Base-by-base conservation (phyloP, 2,329 filamentous ascomycete genomes). In the Fusarium falciforme region DNA sequence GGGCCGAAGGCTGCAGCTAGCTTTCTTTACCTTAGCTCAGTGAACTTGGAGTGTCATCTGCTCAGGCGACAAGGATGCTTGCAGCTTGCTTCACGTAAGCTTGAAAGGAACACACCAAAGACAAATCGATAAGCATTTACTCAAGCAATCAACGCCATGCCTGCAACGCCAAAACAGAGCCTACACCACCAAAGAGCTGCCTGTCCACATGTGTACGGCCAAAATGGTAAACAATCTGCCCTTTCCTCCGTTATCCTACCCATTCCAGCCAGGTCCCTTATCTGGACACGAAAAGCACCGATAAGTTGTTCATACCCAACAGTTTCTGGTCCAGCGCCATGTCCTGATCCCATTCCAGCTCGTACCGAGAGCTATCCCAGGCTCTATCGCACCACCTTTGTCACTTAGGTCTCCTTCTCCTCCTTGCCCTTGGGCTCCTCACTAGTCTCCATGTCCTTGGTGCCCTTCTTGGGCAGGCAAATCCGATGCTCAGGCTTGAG, bases 401-500 rank as follows among this genome's bases (percentile, higher is more conserved):
- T 52, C 14, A 2, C 27, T 54, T 54, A 54, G 27, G 49, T n/a
- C 49, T 31, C n/a, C 6, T 31, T 54, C 17, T 29, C 27, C 11
- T 20, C 27, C 49, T 54, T 54, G 9, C 31, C 35, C 3, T 61
- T 35, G 31, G 61, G 14, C 14, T 31, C 40, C 62, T 59, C 67
- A 16, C 9, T 27, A 9, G 25, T 27, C 44, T 54, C 27, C 49
- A 20, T 54, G n/a, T 20, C 35, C 14, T 61, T 35, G 20, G 54
- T 12, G 12, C 25, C 60, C 29, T 70, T 57, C 31, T 70, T 77
- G 27, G 86, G 85, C 20, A 89, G 78, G 76, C 88, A 89, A 44
- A 89, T 81, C 8, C 78, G 72, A 29, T 80, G 77, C 16, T 87
- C 87, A 31, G 85, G 70, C 33, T 47, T 60, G 66, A 90, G 75